Evolutionary conservation across 2,329 filamentous ascomycete genomes (phyloP).

Genomic region (Boeremia exigua): DNA sequence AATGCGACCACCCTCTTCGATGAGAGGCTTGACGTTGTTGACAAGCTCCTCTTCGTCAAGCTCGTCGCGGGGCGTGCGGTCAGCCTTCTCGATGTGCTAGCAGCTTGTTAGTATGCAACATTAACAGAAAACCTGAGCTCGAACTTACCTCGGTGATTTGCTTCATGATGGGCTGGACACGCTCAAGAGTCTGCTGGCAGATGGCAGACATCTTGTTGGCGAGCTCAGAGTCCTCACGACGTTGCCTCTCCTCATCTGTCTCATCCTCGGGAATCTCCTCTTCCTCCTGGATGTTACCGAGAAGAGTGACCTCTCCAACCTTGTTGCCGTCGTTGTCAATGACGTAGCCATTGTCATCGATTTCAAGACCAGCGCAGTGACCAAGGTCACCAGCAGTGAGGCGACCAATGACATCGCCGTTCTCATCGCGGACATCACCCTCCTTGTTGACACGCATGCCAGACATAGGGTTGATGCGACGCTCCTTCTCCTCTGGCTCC

Average conservation of each 20-base stretch:
- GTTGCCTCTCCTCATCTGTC: conserved; percentile 52
- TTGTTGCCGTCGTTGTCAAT: conserved; percentile 65
- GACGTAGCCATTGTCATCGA: conserved; percentile 61
- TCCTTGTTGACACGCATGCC: conserved; percentile 61
- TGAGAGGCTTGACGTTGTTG: conserved; percentile 82
- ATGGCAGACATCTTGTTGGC: conserved; percentile 76
- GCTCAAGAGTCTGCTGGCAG: conserved; percentile 80
- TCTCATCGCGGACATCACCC: conserved; percentile 59
- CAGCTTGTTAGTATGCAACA: conserved; percentile 33
- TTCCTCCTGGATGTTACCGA: conserved; percentile 66
- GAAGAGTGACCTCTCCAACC: conserved; percentile 67
- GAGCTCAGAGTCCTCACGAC: conserved; percentile 73
- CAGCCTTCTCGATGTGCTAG: conserved; percentile 78
- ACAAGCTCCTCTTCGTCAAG: conserved; percentile 90
- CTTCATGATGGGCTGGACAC: conserved; percentile 83
- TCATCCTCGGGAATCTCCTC: conserved; percentile 62
- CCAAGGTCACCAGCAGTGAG: conserved; percentile 60
- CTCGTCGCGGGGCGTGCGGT: conserved; percentile 82
- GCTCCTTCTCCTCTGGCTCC: conserved; percentile 61
- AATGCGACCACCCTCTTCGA: conserved; percentile 84
- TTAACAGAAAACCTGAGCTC: background rate
- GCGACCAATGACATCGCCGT: conserved; percentile 57
- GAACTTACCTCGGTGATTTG: conserved; percentile 76
- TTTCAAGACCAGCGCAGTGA: conserved; percentile 59
- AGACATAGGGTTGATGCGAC: conserved; percentile 66